Evolutionary conservation across 495 filamentous ascomycete genomes (phyloP), one percentile per base, ranked within the genome.

Genomic region (Tirmania nivea): DNA sequence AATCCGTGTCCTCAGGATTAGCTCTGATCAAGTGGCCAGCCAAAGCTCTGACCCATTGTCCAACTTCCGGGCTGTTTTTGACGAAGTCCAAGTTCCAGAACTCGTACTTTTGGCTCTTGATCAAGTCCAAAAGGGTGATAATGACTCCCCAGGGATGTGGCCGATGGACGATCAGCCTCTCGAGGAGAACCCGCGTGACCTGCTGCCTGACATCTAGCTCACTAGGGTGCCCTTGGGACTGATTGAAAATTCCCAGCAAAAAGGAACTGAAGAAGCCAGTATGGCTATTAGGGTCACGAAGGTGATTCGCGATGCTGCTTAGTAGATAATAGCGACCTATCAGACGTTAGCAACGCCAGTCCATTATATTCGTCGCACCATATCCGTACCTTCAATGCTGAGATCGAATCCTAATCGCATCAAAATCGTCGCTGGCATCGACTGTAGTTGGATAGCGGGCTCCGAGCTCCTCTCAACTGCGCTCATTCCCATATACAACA

Each of bases 91-190:
- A 73, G 45, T 86, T 81, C 73, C 90, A 99, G 72, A 99, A 89
- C 59, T 78, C 75, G 61, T 85, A 87, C 60, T 76, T 82, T 47
- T 80, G 78, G 63, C 93, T 95, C 70, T 94, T 90, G 54, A 93
- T 72, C 48, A 99, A 72, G 69, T 96, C 92, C 48, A 92, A 69
- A 50, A 92, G 74, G 19, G 86, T 93, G 54, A 93, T 80, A 65
- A 95, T 84, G 42, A 96, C 67, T 14, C 90, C 90, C 90, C 90
- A 99, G 12, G 90, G 88, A 65, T 96, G 92, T 34, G 90, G 90
- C 64, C 88, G 85, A 65, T 84, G 85, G 16, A 87, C 85, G 51
- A 89, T 78, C 50, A 94, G 68, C 39, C 90, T 75, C 70, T 99
- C 90, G 6, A 95, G 67, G 47, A 96, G 68, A 47, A 95, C 78